A percentile compares a stretch with the other conserved stretches of the same genome.
These are phyloP conservation scores for Cymbomonas tetramitiformis DNA, from an alignment of 139 green algal species.

Conservation along the genomic window DNA sequence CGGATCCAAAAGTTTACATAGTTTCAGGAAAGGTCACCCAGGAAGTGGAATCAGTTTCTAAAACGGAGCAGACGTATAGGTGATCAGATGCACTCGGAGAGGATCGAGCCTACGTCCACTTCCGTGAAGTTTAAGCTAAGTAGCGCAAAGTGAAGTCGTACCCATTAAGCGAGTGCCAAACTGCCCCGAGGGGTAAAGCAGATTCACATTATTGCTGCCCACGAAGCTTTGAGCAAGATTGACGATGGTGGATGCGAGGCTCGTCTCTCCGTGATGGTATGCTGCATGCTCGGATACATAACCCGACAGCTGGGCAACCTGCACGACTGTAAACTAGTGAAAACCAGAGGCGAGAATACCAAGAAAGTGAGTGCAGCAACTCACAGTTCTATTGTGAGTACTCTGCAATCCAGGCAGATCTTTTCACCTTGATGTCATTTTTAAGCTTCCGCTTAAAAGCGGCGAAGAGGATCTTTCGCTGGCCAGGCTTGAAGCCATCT, in stretches of 20 bases:
- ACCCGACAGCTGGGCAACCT: slow-evolving; percentile 83
- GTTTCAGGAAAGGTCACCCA: too few species aligned
- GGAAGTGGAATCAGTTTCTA: too few species aligned
- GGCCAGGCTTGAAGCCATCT: slow-evolving; percentile 92
- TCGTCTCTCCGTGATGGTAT: slow-evolving; percentile 96
- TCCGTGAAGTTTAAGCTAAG: too few species aligned
- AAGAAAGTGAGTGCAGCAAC: neutral
- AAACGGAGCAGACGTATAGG: too few species aligned
- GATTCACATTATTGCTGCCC: slow-evolving; percentile 95
- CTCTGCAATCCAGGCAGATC: neutral
- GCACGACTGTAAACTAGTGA: too few species aligned
- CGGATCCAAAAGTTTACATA: too few species aligned
- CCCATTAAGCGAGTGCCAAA: slow-evolving; percentile 42
- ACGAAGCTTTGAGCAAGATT: slow-evolving; percentile 86
- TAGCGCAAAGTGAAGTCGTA: too few species aligned
- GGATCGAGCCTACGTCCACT: too few species aligned
- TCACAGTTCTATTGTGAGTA: neutral
- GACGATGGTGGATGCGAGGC: slow-evolving; percentile 69
- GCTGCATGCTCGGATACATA: slow-evolving; percentile 91
- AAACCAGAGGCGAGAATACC: slow-evolving; percentile 7
- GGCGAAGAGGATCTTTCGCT: slow-evolving; percentile 95
- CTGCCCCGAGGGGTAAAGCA: slow-evolving; percentile 57
- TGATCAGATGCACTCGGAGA: too few species aligned
- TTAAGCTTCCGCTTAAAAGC: slow-evolving; percentile 95
- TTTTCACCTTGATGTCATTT: slow-evolving; percentile 81